Evolutionary conservation across 805 yeast species (phyloP).

Genomic region (Jamesozyma gamospora): DNA sequence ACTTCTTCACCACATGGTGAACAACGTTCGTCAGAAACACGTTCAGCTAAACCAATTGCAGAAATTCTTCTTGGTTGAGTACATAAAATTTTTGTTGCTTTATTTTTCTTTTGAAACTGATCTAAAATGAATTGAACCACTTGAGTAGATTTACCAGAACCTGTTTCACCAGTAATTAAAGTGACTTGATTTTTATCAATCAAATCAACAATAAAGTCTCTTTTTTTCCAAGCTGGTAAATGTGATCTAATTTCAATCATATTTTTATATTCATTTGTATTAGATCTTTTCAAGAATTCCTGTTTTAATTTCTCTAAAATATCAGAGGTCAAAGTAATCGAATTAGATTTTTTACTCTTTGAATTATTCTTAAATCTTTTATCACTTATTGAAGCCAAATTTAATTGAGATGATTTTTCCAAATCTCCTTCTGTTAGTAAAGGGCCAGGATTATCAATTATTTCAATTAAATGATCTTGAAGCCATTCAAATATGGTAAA

Average conservation of each 20-base stretch:
- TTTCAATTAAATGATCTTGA: slow-evolving; percentile 45
- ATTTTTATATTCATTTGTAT: slow-evolving; percentile 28
- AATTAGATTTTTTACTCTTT: slow-evolving; percentile 6
- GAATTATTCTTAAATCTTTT: background rate
- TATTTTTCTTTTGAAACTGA: slow-evolving; percentile 38
- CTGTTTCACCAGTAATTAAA: slow-evolving; percentile 90
- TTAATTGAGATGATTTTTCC: slow-evolving; percentile 1
- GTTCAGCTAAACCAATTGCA: slow-evolving; percentile 86
- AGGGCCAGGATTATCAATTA: slow-evolving; percentile 70
- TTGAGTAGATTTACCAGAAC: slow-evolving; percentile 95
- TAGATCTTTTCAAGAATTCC: slow-evolving; percentile 29
- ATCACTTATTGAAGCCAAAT: slow-evolving; percentile 2
- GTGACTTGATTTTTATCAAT: slow-evolving; percentile 55
- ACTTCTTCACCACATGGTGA: slow-evolving; percentile 46
- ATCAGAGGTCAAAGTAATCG: slow-evolving; percentile 15
- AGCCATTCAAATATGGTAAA: slow-evolving; percentile 70
- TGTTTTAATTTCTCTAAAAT: slow-evolving; percentile 29
- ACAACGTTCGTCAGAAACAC: slow-evolving; percentile 76
- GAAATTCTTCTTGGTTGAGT: slow-evolving; percentile 96
- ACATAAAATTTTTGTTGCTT: slow-evolving; percentile 55
- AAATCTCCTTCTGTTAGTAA: slow-evolving; percentile 28
- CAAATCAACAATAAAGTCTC: slow-evolving; percentile 42
- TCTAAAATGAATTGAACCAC: slow-evolving; percentile 84
- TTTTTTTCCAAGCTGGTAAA: slow-evolving; percentile 81
- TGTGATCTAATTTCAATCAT: slow-evolving; percentile 40